Conservation (phyloP, 2,329 filamentous ascomycete genomes). For the Ophiostoma pallidulum region DNA sequence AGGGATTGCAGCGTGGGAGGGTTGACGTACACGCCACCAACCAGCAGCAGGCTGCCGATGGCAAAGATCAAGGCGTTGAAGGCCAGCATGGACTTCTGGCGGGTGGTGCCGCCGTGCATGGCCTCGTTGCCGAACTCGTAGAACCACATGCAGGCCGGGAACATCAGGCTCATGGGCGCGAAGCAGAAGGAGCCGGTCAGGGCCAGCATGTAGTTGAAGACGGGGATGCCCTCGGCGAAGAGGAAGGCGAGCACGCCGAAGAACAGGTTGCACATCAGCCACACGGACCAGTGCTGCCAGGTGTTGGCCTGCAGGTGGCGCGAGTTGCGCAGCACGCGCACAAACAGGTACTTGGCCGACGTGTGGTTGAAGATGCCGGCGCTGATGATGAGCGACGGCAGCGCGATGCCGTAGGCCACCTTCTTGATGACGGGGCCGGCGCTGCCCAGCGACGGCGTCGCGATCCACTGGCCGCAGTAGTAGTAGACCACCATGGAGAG, state of each 20-base stretch:
- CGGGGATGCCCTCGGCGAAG: constrained; percentile 12
- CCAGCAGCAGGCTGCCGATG: background rate
- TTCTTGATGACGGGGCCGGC: constrained; percentile 52
- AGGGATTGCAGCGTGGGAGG: background rate
- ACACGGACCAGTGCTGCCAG: constrained; percentile 22
- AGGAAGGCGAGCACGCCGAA: constrained; percentile 8
- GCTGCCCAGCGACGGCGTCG: constrained; percentile 42
- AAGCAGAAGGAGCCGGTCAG: constrained; percentile 10
- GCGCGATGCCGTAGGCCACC: constrained; percentile 49
- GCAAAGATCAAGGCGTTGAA: background rate
- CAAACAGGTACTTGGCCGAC: constrained; percentile 25
- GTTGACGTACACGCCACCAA: constrained; percentile 1
- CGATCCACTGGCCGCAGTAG: constrained; percentile 54
- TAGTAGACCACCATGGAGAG: constrained; percentile 45
- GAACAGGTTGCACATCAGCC: constrained; percentile 16
- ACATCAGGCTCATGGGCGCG: constrained; percentile 17
- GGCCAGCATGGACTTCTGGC: constrained; percentile 3
- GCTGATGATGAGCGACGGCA: constrained; percentile 43
- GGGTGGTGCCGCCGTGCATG: background rate
- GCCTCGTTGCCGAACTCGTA: constrained; percentile 6
- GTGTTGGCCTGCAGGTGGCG: constrained; percentile 24
- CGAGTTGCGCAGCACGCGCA: constrained; percentile 23
- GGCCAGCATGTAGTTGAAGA: constrained; percentile 13
- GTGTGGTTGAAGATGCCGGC: constrained; percentile 24
- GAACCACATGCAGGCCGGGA: constrained; percentile 9